phyloP scores from a whole-genome alignment of 2,329 filamentous ascomycete genomes.

The Geosmithia morbida region DNA sequence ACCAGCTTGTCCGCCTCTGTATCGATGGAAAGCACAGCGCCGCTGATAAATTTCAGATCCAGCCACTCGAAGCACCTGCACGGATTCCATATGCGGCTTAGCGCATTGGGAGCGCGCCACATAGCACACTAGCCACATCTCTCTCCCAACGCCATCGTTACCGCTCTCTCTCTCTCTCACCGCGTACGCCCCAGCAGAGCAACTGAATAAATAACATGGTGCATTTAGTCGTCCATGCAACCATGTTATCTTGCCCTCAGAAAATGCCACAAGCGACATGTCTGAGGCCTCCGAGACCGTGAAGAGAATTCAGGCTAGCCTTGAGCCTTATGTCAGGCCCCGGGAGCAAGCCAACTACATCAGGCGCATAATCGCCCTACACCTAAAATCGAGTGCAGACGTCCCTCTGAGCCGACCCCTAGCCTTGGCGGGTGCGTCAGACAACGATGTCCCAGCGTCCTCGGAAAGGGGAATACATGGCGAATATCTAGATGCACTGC shows the following conservation, averaged over 20 bases:
- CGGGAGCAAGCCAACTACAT: conserved; percentile 43
- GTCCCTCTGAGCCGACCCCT: conserved; percentile 28
- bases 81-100: neutral
- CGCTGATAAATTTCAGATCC: conserved; percentile 12
- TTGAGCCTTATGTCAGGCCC: conserved; percentile 39
- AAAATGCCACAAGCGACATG: conserved; percentile 9
- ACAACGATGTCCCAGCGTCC: conserved; percentile 17
- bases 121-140: conserved; percentile 1
- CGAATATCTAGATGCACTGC: conserved; percentile 23
- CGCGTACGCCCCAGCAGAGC: neutral
- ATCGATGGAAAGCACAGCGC: no score
- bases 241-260: neutral
- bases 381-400: conserved; percentile 33
- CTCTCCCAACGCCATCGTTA: neutral
- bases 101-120: neutral
- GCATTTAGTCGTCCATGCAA: neutral
- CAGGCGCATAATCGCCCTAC: conserved; percentile 36
- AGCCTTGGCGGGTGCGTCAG: conserved; percentile 28
- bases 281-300: conserved; percentile 14
- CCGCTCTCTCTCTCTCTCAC: conserved; percentile 1
- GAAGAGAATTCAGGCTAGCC: conserved; percentile 22
- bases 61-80: neutral
- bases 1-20: neutral
- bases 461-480: conserved; percentile 31
- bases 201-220: neutral